A percentile compares a stretch with the other conserved stretches of the same genome.
Evolutionary conservation across 345 rosid species (phyloP).

Genomic region (Kandelia obovata): DNA sequence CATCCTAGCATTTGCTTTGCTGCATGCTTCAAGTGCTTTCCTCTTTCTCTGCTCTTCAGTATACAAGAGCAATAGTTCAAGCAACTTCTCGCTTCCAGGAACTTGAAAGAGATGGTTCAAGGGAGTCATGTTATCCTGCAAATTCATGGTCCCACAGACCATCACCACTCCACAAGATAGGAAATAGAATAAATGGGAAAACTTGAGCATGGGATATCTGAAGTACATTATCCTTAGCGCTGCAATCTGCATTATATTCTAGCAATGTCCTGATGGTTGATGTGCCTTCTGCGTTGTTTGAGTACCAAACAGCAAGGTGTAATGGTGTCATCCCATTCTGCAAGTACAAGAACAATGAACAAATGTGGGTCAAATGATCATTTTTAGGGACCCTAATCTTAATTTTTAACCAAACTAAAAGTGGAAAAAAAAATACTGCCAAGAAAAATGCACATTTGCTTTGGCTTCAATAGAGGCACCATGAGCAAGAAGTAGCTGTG

Average conservation of each 20-base stretch:
- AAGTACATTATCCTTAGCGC: constrained; percentile 77
- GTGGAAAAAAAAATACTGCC: background rate
- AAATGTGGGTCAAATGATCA: constrained; percentile 2
- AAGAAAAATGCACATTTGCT: constrained; percentile 62
- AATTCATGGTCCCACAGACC: constrained; percentile 14
- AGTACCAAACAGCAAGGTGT: constrained; percentile 96
- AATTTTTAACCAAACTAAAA: constrained; percentile 1
- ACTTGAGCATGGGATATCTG: background rate
- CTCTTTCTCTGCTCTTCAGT: constrained; percentile 77
- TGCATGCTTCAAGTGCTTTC: constrained; percentile 73
- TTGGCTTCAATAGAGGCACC: constrained; percentile 89
- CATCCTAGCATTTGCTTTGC: constrained; percentile 84
- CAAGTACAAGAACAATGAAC: constrained; percentile 20
- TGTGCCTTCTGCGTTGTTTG: constrained; percentile 69
- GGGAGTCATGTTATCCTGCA: constrained; percentile 94
- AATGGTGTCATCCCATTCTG: constrained; percentile 99
- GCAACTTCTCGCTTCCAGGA: constrained; percentile 67
- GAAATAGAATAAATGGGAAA: constrained; percentile 6
- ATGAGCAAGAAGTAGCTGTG: constrained; percentile 64
- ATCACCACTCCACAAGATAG: constrained; percentile 4
- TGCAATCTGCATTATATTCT: constrained; percentile 82
- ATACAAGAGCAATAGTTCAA: constrained; percentile 50
- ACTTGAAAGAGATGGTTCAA: constrained; percentile 78
- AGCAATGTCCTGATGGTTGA: constrained; percentile 81
- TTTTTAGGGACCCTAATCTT: constrained; percentile 11